phyloP scores from a whole-genome alignment of 1,284 basidiomycete species.

The Omphalotus olearius region DNA sequence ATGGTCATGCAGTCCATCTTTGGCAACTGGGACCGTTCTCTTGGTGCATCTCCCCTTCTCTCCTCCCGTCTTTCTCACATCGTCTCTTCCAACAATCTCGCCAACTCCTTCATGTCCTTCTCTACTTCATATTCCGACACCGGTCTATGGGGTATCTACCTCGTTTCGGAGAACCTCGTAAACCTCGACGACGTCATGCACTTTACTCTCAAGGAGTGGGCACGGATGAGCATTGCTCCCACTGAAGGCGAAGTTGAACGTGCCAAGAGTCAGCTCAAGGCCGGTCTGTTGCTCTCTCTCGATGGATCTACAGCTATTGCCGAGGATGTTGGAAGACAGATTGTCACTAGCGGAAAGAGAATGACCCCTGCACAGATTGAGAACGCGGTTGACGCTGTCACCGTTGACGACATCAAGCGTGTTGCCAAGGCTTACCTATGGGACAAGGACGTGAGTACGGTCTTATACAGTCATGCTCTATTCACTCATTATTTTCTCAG shows the following conservation, averaged over 20 bases:
- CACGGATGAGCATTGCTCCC: conserved; percentile 89
- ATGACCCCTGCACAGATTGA: conserved; percentile 94
- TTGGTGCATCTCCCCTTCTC: conserved; percentile 87
- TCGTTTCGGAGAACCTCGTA: conserved; percentile 90
- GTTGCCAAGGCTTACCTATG: conserved; percentile 96
- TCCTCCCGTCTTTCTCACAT: conserved; percentile 92
- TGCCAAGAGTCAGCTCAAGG: conserved; percentile 98
- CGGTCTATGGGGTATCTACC: conserved; percentile 98
- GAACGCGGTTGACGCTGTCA: conserved; percentile 87
- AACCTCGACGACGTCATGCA: conserved; percentile 94
- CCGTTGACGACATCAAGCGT: conserved; percentile 86
- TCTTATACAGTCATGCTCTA: conserved; percentile 1
- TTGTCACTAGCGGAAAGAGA: conserved; percentile 90
- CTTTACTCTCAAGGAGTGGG: conserved; percentile 97
- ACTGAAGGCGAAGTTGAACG: conserved; percentile 89
- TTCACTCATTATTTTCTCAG: conserved; percentile 31
- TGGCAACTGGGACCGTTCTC: conserved; percentile 99
- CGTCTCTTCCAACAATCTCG: conserved; percentile 91
- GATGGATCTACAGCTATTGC: conserved; percentile 96
- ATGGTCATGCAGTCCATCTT: conserved; percentile 98
- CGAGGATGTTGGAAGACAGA: conserved; percentile 97
- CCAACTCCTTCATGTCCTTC: conserved; percentile 99
- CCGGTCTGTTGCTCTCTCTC: conserved; percentile 83
- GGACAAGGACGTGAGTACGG: conserved; percentile 83
- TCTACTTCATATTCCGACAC: conserved; percentile 99